phyloP scores from a whole-genome alignment of 192 early-diverging fungal species.

The Linnemannia schmuckeri region DNA sequence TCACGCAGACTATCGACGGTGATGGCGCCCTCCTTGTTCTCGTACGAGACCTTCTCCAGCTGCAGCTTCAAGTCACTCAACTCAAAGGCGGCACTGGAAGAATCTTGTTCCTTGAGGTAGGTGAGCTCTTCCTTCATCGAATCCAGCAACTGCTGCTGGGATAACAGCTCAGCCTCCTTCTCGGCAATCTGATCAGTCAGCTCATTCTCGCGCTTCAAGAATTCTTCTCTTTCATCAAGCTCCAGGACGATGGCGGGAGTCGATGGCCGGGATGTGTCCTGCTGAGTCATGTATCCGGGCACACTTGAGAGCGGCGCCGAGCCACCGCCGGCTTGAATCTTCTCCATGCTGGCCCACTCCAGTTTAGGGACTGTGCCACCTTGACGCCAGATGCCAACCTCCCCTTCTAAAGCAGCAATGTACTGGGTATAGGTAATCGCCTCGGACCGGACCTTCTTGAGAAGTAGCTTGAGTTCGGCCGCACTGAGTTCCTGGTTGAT shows the following conservation, averaged over 20 bases:
- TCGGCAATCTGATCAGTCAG: conserved; percentile 93
- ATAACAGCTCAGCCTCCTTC: conserved; percentile 87
- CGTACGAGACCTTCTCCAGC: conserved; percentile 90
- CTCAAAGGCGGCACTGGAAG: conserved; percentile 63
- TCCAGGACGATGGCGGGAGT: conserved; percentile 85
- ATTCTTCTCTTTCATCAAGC: conserved; percentile 95
- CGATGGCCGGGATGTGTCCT: conserved; percentile 68
- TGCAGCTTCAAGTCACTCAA: conserved; percentile 85
- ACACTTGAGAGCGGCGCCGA: conserved; percentile 55
- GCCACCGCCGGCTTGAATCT: conserved; percentile 58
- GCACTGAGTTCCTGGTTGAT: conserved; percentile 97
- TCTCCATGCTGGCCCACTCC: conserved; percentile 71
- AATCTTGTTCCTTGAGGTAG: conserved; percentile 75
- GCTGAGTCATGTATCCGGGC: conserved; percentile 62
- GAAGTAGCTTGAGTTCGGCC: conserved; percentile 93
- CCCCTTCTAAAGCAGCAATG: conserved; percentile 86
- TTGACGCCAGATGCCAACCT: conserved; percentile 90
- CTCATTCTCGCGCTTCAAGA: conserved; percentile 96
- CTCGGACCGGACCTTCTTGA: conserved; percentile 92
- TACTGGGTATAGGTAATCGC: conserved; percentile 87
- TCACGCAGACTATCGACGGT: conserved; percentile 92
- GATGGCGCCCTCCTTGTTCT: conserved; percentile 89
- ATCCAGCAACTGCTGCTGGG: conserved; percentile 68
- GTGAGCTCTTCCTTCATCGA: conserved; percentile 81
- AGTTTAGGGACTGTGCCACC: conserved; percentile 77